Conservation (phyloP, 768 basidiomycete genomes). For the Naganishia onofrii region DNA sequence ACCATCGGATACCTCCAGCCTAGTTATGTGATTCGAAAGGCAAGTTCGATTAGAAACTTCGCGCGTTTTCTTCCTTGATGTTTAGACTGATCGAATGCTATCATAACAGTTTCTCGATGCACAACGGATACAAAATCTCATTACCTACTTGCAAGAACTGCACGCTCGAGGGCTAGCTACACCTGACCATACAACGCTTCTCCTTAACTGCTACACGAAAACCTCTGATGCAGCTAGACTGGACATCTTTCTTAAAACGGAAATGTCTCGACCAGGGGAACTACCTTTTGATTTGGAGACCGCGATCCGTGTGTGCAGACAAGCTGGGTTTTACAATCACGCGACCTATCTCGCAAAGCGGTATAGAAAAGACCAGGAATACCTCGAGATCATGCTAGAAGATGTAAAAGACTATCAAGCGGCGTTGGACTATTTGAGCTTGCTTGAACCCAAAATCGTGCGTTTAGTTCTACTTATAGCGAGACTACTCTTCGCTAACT, state of each 20-base stretch:
- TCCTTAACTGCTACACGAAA: constrained; percentile 96
- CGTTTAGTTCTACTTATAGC: constrained; percentile 46
- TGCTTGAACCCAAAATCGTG: constrained; percentile 74
- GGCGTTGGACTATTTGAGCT: constrained; percentile 75
- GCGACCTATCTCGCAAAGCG: constrained; percentile 89
- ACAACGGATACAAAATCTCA: constrained; percentile 90
- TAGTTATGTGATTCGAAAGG: constrained; percentile 96
- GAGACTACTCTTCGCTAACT: background rate
- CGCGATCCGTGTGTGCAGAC: constrained; percentile 91
- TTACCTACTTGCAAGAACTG: constrained; percentile 91
- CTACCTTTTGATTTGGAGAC: constrained; percentile 96
- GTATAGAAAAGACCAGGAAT: constrained; percentile 88
- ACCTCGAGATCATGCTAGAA: constrained; percentile 88
- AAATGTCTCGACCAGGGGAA: constrained; percentile 56
- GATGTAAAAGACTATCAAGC: constrained; percentile 78
- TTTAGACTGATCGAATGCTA: constrained; percentile 13
- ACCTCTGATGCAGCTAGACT: constrained; percentile 84
- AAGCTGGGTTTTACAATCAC: constrained; percentile 94
- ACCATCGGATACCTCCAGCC: constrained; percentile 87
- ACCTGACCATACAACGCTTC: constrained; percentile 90
- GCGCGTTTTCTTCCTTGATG: background rate
- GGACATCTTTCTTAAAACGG: constrained; percentile 87
- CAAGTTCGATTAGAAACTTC: constrained; percentile 47
- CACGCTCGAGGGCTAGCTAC: constrained; percentile 87
- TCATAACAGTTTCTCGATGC: constrained; percentile 83